Percentiles rank a stretch among this genome's conserved stretches.
phyloP scores from a whole-genome alignment of 768 basidiomycete genomes.

The Multifurca ochricompacta region DNA sequence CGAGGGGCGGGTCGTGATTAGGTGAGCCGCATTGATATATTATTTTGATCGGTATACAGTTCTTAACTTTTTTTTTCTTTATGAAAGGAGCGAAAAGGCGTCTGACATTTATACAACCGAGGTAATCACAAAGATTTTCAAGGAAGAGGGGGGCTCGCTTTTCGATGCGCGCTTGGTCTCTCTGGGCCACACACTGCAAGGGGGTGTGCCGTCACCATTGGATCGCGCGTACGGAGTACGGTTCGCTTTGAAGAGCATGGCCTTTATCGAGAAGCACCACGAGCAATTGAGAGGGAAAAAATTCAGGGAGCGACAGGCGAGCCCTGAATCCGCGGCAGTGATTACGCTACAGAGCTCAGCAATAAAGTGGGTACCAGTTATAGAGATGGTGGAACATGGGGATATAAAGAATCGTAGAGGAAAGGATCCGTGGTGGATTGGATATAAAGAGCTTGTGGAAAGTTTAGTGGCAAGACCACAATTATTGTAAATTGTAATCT shows the following conservation, averaged over 20 bases:
- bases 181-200: slow-evolving; percentile 94
- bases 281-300: slow-evolving; percentile 43
- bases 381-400: slow-evolving; percentile 76
- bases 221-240: slow-evolving; percentile 90
- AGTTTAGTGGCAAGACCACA: slow-evolving; percentile 59
- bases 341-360: slow-evolving; percentile 85
- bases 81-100: slow-evolving; percentile 84
- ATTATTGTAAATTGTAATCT: slow-evolving; percentile 29
- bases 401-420: slow-evolving; percentile 89
- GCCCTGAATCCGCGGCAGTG: slow-evolving; percentile 67
- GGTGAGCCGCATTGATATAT: slow-evolving; percentile 40
- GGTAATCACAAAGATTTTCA: slow-evolving; percentile 87
- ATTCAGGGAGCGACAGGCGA: slow-evolving; percentile 45
- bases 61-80: too few species aligned
- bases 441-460: slow-evolving; percentile 63
- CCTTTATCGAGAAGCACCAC: slow-evolving; percentile 85
- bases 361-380: slow-evolving; percentile 76
- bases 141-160: slow-evolving; percentile 85
- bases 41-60: not conserved
- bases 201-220: slow-evolving; percentile 89
- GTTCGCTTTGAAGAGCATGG: slow-evolving; percentile 86
- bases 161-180: slow-evolving; percentile 96
- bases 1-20: slow-evolving; percentile 89
- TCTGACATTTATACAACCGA: slow-evolving; percentile 88
- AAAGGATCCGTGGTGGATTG: slow-evolving; percentile 71